A percentile compares a stretch with the other conserved stretches of the same genome.
These are phyloP conservation scores for Aspergillus neotritici DNA, from an alignment of 2,329 filamentous ascomycete species.

Conservation along the genomic window DNA sequence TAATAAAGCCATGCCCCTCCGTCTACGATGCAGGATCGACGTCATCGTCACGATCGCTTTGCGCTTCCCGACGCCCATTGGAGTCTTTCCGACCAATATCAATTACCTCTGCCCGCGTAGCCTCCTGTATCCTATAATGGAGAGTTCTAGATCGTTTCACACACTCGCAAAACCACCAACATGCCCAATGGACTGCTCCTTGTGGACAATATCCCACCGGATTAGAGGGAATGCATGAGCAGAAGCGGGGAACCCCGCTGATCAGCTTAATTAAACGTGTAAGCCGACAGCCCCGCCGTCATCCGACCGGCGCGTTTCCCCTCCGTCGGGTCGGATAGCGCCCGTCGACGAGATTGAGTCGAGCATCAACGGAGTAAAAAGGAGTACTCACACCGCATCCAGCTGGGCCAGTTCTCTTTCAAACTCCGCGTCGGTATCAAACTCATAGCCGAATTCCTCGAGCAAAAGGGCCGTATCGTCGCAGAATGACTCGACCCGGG, in stretches of 20 bases:
- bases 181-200: background rate
- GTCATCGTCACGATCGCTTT: conserved; percentile 1
- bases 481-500: conserved; percentile 25
- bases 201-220: conserved; percentile 3
- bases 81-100: too few species aligned
- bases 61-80: too few species aligned
- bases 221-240: conserved; percentile 1
- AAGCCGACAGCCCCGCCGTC: conserved; percentile 12
- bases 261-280: conserved; percentile 11
- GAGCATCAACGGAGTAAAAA: background rate
- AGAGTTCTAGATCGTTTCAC: too few species aligned
- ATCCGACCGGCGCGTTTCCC: conserved; percentile 16
- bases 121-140: too few species aligned
- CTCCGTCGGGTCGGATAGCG: conserved; percentile 22
- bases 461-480: conserved; percentile 31
- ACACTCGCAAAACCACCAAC: too few species aligned
- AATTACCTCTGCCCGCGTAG: too few species aligned
- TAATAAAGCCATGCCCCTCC: background rate
- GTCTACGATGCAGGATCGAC: background rate
- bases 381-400: conserved; percentile 10
- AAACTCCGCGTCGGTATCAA: conserved; percentile 17
- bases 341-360: background rate
- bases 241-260: background rate
- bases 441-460: conserved; percentile 18
- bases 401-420: conserved; percentile 16